Base-by-base conservation (phyloP, 257 asterid species). In the Nicotiana paniculata region DNA sequence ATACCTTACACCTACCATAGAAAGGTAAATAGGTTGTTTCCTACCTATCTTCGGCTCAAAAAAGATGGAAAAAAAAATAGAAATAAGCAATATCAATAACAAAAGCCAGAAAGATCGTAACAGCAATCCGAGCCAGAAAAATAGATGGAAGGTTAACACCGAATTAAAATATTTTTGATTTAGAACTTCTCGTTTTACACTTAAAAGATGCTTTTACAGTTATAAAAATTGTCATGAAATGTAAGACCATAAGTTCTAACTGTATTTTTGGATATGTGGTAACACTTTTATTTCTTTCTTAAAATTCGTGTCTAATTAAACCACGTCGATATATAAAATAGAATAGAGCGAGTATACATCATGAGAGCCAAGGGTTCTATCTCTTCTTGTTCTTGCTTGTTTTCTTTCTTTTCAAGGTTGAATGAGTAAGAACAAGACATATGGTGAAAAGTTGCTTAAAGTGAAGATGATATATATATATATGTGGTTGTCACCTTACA, bases 381-480 rank as follows among this genome's bases (percentile, higher is more conserved):
- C 24, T 81, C 18, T 81, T 83, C 57, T 65, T 72, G 69, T 61
- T 75, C 55, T 80, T 77, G 82, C 54, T 83, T 77, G 39, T 28
- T 89, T 83, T 64, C 86, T 87, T 88, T 91, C 84, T 88, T 88
- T 84, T 82, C 78, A 89, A 86, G 87, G 82, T 65, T 85, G 90
- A 88, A 91, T 88, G 96, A 92, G 96, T 90, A 90, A 91, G 88
- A 92, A 84, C 86, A 76, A 85, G 87, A 89, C 84, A 46, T 28
- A 51, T 75, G 46, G 80, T 81, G 88, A 84, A 86, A 90, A 89
- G 91, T 69, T 83, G 82, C 77, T 85, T 80, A 88, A 88, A 86
- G 82, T 84, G 84, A 84, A 81, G 70, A 79, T 80, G 46, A 18
- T 68, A 37, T 37, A 37, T 68, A 37, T 37, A 37, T 54, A 37